A percentile compares a stretch with the other conserved stretches of the same genome.
Conservation (phyloP, 352 stramenopile genomes). For the Heterotrichella gracilis region DNA sequence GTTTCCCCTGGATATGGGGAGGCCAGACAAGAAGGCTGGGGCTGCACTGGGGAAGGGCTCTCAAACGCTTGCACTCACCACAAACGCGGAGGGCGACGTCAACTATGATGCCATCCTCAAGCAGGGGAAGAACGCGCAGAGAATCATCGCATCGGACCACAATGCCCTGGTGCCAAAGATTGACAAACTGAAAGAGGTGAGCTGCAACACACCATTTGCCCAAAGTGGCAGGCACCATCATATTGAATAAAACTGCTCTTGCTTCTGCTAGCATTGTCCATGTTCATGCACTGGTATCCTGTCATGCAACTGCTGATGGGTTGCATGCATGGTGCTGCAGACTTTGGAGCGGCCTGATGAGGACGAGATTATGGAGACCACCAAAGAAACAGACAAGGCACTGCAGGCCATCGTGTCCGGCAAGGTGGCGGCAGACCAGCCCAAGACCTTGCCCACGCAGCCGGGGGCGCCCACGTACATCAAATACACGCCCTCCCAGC, state of each 20-base stretch:
- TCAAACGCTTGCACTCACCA: slow-evolving; percentile 50
- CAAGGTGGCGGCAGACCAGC: slow-evolving; percentile 48
- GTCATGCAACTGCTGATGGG: no score
- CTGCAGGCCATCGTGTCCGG: slow-evolving; percentile 46
- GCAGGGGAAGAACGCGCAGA: slow-evolving; percentile 55
- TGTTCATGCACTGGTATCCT: no score
- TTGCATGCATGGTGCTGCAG: no score
- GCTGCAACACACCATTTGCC: no score
- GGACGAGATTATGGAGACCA: slow-evolving; percentile 32
- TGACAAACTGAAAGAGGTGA: no score
- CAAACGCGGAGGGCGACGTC: slow-evolving; percentile 45
- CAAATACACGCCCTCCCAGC: background rate
- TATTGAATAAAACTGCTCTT: no score
- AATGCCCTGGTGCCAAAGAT: slow-evolving; percentile 57
- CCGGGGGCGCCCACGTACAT: slow-evolving; percentile 15
- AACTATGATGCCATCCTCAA: slow-evolving; percentile 83
- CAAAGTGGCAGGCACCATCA: no score
- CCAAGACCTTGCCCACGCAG: slow-evolving; percentile 28
- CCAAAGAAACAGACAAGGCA: slow-evolving; percentile 34
- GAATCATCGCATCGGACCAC: slow-evolving; percentile 63
- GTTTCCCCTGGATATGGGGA: slow-evolving; percentile 71
- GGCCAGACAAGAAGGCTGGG: slow-evolving; percentile 35
- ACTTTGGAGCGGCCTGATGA: slow-evolving; percentile 30
- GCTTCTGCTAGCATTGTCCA: no score
- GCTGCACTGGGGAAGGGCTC: no score